Conservation (phyloP, 2,329 filamentous ascomycete species). For the Epichloe sp. region DNA sequence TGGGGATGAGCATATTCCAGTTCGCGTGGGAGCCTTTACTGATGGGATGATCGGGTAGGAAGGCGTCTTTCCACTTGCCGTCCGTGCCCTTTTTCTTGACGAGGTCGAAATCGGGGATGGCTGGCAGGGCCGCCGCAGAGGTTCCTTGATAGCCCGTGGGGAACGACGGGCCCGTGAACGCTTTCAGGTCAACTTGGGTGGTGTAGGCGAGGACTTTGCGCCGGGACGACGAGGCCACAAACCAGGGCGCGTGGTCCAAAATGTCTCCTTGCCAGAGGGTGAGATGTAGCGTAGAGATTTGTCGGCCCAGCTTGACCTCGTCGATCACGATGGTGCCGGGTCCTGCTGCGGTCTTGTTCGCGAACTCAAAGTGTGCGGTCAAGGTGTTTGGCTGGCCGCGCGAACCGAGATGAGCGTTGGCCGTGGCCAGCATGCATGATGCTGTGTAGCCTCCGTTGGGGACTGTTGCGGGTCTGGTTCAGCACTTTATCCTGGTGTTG, state of each 20-base stretch:
- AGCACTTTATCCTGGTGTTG: not conserved
- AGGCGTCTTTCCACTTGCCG: slow-evolving; percentile 8
- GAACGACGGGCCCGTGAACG: slow-evolving; percentile 17
- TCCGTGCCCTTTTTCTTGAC: slow-evolving; percentile 6
- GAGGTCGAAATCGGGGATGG: slow-evolving; percentile 9
- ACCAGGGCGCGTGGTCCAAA: slow-evolving; percentile 17
- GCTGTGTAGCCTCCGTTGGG: slow-evolving; percentile 29
- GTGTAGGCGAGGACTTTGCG: slow-evolving; percentile 20
- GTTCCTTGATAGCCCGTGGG: slow-evolving; percentile 14
- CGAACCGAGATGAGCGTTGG: slow-evolving; percentile 14
- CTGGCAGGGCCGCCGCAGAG: slow-evolving; percentile 7
- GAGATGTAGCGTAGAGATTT: slow-evolving; percentile 6
- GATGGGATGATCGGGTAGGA: slow-evolving; percentile 4
- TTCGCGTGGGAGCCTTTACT: slow-evolving; percentile 20
- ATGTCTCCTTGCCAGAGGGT: slow-evolving; percentile 22
- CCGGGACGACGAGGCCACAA: slow-evolving; percentile 14
- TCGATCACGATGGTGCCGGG: slow-evolving; percentile 16
- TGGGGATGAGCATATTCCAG: slow-evolving; percentile 17
- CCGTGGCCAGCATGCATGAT: slow-evolving; percentile 20
- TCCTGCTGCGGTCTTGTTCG: slow-evolving; percentile 20
- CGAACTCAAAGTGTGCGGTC: slow-evolving; percentile 22
- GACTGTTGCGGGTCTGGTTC: slow-evolving; percentile 10
- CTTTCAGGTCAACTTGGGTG: slow-evolving; percentile 16
- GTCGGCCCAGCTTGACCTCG: slow-evolving; percentile 2
- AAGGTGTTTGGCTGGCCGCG: slow-evolving; percentile 20